Evolutionary conservation across 305 asterid species (phyloP).

Genomic region (Nicotiana rustica): DNA sequence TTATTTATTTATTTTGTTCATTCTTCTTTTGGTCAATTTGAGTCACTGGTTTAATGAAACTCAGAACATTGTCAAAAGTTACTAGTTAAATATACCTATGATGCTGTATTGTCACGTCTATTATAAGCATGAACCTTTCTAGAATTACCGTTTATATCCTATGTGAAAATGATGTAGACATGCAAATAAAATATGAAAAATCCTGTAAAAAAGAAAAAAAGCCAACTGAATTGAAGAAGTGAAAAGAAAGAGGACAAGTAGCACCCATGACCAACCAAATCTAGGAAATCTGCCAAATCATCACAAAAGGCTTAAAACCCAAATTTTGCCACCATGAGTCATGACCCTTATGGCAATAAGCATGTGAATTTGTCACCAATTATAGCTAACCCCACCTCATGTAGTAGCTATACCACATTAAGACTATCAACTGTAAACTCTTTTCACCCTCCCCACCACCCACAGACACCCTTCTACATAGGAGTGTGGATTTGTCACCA

Average conservation of each 20-base stretch:
- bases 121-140: neutral
- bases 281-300: slow-evolving; percentile 40
- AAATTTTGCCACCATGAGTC: slow-evolving; percentile 30
- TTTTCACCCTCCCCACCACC: neutral
- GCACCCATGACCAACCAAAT: slow-evolving; percentile 42
- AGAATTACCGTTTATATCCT: too few relatives aligned
- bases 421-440: slow-evolving; percentile 2
- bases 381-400: slow-evolving; percentile 16
- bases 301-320: neutral
- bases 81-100: neutral
- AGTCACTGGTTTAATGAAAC: neutral
- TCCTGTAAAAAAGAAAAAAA: neutral
- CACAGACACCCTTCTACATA: too few relatives aligned
- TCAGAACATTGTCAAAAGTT: neutral
- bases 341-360: slow-evolving; percentile 22
- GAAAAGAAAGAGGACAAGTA: neutral
- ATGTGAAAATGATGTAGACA: neutral
- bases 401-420: neutral
- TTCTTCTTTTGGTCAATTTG: too few relatives aligned
- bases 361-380: slow-evolving; percentile 48
- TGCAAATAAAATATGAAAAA: neutral
- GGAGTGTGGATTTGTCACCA: too few relatives aligned
- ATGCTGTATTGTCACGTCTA: slow-evolving; percentile 8
- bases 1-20: neutral
- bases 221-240: neutral